A percentile compares a stretch with the other conserved stretches of the same genome.
phyloP scores from a whole-genome alignment of 345 rosid genomes.

The Salix brachista region DNA sequence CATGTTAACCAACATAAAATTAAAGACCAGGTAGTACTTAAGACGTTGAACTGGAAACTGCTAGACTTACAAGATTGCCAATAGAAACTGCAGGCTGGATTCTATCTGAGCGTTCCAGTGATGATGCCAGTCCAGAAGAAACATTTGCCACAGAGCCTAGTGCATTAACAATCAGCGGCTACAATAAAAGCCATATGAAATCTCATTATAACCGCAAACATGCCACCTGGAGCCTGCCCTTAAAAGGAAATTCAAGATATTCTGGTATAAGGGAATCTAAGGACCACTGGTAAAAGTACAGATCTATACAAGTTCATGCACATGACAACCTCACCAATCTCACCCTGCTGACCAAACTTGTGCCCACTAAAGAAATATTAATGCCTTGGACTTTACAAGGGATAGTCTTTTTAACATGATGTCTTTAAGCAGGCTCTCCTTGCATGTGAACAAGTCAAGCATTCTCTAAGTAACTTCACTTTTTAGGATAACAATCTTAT shows the following conservation, averaged over 20 bases:
- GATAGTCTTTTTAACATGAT: not conserved
- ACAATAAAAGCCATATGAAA: conserved; percentile 15
- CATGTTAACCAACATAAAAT: conserved; percentile 7
- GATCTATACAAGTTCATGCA: too few relatives aligned
- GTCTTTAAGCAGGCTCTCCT: not conserved
- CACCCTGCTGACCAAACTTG: too few relatives aligned
- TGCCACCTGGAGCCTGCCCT: too few relatives aligned
- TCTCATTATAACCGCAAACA: not conserved
- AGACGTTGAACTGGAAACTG: not conserved
- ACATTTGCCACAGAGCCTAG: conserved; percentile 39
- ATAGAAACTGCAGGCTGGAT: conserved; percentile 35
- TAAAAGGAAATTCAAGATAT: too few relatives aligned
- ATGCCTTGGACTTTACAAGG: not conserved
- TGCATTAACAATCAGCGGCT: conserved; percentile 44
- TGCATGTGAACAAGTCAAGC: not conserved
- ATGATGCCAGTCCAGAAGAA: conserved; percentile 31
- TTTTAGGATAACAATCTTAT: not conserved
- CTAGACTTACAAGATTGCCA: conserved; percentile 31
- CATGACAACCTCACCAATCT: too few relatives aligned
- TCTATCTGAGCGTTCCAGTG: conserved; percentile 42
- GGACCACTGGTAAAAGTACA: too few relatives aligned
- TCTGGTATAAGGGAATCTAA: too few relatives aligned
- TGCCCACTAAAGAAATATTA: not conserved
- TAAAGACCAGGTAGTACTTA: conserved; percentile 10
- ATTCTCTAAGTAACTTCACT: not conserved